These are phyloP conservation scores for Rhizopogon rudus DNA, from an alignment of 768 basidiomycete genomes.

Conservation along the genomic window DNA sequence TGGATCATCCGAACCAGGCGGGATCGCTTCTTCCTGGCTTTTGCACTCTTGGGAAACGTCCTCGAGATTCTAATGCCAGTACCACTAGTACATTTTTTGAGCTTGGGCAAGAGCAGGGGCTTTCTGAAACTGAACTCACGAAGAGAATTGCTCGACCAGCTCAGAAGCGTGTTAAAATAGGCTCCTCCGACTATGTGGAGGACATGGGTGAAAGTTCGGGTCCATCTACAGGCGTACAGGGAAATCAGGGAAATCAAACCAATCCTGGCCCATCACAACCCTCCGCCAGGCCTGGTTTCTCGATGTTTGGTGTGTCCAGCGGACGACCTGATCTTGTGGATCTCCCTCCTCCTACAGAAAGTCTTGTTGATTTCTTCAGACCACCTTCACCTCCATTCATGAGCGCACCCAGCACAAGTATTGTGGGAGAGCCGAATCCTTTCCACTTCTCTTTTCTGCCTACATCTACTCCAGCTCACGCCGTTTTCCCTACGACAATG, in stretches of 20 bases:
- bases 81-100: conserved; percentile 38
- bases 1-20: conserved; percentile 9
- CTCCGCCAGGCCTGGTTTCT: conserved; percentile 22
- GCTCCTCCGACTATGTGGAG: conserved; percentile 17
- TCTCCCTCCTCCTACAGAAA: conserved; percentile 46
- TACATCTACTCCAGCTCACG: conserved; percentile 46
- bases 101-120: conserved; percentile 33
- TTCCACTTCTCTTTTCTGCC: conserved; percentile 51
- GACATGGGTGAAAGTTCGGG: conserved; percentile 12
- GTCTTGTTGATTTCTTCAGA: conserved; percentile 48
- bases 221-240: conserved; percentile 7
- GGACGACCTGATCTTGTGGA: conserved; percentile 33
- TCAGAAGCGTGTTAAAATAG: conserved; percentile 48
- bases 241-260: conserved; percentile 15
- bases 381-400: conserved; percentile 36
- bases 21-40: conserved; percentile 30
- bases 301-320: conserved; percentile 46
- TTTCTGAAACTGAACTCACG: conserved; percentile 33
- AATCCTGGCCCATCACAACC: conserved; percentile 6
- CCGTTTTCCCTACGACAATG: conserved; percentile 33
- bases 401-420: conserved; percentile 35
- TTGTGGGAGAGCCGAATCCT: conserved; percentile 45
- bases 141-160: conserved; percentile 36
- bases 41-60: conserved; percentile 62
- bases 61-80: conserved; percentile 46